A percentile compares a stretch with the other conserved stretches of the same genome.
Conservation (phyloP, 2,329 filamentous ascomycete species). For the Phyllosticta citribraziliensis region DNA sequence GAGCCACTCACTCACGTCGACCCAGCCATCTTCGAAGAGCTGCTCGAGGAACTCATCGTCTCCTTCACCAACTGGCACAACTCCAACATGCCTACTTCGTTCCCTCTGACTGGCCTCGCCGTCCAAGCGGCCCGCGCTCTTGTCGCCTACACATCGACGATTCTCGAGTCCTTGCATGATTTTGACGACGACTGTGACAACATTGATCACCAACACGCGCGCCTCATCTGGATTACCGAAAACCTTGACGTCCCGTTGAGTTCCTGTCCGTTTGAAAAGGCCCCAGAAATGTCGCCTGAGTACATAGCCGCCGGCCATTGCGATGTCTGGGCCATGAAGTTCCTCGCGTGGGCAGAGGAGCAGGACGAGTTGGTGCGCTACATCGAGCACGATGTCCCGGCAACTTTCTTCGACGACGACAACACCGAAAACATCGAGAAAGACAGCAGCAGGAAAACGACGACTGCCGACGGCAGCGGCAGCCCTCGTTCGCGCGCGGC, state of each 20-base stretch:
- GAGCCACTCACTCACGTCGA: neutral
- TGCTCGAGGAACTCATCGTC: neutral
- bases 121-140: neutral
- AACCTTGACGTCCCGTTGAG: neutral
- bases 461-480: neutral
- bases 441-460: neutral
- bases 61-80: neutral
- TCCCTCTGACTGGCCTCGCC: neutral
- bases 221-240: neutral
- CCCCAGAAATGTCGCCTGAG: neutral
- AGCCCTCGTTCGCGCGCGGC: neutral
- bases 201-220: neutral
- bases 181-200: neutral
- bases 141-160: neutral
- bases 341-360: slow-evolving; percentile 7
- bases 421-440: neutral
- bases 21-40: neutral
- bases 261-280: neutral
- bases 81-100: neutral
- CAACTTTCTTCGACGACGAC: neutral
- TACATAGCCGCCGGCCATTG: slow-evolving; percentile 2
- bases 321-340: slow-evolving; percentile 3
- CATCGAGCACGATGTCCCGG: neutral
- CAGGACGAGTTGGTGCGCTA: slow-evolving; percentile 1
- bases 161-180: neutral